Base-by-base conservation (phyloP, 805 yeast genomes). In the Sungouiella thailandica region DNA sequence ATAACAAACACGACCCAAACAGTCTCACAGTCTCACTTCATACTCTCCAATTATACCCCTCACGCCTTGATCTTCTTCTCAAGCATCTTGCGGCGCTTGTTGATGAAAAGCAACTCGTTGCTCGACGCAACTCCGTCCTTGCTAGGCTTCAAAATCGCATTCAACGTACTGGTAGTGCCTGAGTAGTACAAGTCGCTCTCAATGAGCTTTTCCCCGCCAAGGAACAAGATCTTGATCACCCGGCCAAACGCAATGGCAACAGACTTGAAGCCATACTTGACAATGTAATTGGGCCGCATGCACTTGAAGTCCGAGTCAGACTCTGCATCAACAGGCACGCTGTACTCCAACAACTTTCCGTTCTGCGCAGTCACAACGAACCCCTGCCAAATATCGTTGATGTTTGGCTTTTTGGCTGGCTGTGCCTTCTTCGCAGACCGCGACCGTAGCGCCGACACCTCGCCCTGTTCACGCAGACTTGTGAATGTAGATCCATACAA, bases 191-290 rank as follows among this genome's bases (percentile, higher is more conserved):
- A 69, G 26, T 75, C 78, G 32, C 72, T 73, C 43, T 78, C 81
- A 17, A 82, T 73, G 41, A 82, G 62, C 40, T 81, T 85, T 37
- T 81, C 87, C 47, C 76, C 80, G 5, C 95, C 95, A 42, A 83
- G 65, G 50, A 82, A 84, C 19, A 86, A 59, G 20, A 86, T 72
- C 51, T 81, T 80, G 71, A 86, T 72, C 12, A 74, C 55, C 44
- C 80, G 81, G 19, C 93, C 94, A 54, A 83, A 80, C 17, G 79
- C 79, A 17, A 82, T 80, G 24, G 83, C 80, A 14, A 84, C 75
- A 0, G 93, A 73, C 47, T 85, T 84, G 50, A 76, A 85, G 0
- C 95, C 95, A 51, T 80, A 83, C 48, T 76, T 78, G 19, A 68
- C 68, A 22, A 81, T 73, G 10, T 83, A 80, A 1, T 79, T 83